Percentiles rank a stretch among this genome's conserved stretches.
phyloP scores from a whole-genome alignment of 495 filamentous ascomycete genomes.

The Neurospora africana region DNA sequence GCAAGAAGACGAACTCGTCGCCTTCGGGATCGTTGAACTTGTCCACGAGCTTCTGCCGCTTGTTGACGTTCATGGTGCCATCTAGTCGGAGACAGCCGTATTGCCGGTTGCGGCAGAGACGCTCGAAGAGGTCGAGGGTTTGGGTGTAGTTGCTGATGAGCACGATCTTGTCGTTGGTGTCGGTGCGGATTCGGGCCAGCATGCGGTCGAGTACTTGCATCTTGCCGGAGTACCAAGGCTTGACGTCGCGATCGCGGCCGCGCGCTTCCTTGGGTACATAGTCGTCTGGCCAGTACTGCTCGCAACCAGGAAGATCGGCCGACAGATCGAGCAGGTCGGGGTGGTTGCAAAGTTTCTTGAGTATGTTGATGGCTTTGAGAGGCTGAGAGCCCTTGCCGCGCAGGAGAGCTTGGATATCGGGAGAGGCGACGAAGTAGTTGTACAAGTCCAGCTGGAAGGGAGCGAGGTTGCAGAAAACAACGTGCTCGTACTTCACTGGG shows the following conservation, averaged over 20 bases:
- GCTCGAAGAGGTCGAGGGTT: conserved; percentile 91
- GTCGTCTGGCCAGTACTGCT: conserved; percentile 74
- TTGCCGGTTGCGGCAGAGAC: conserved; percentile 69
- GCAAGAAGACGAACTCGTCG: conserved; percentile 83
- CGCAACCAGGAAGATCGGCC: conserved; percentile 77
- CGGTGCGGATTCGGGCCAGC: conserved; percentile 89
- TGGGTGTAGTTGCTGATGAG: conserved; percentile 98
- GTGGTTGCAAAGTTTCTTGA: conserved; percentile 99
- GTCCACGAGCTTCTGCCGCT: conserved; percentile 93
- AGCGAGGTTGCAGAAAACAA: conserved; percentile 97
- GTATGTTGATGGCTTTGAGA: conserved; percentile 86
- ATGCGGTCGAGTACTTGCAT: conserved; percentile 98
- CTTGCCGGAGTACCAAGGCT: conserved; percentile 94
- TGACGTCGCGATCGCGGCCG: conserved; percentile 84
- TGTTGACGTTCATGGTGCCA: conserved; percentile 94
- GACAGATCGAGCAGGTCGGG: conserved; percentile 84
- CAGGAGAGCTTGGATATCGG: conserved; percentile 85
- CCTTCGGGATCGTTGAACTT: conserved; percentile 95
- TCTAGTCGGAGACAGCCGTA: conserved; percentile 88
- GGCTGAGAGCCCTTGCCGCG: conserved; percentile 93
- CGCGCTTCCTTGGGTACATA: conserved; percentile 79
- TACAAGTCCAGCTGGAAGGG: conserved; percentile 90
- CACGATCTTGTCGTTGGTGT: conserved; percentile 99
- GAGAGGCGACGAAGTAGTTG: conserved; percentile 92
- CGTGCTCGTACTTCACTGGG: conserved; percentile 97